Evolutionary conservation across 2,329 filamentous ascomycete species (phyloP), one percentile per base, ranked within the genome.

Genomic region (Pseudogymnoascus destructans): DNA sequence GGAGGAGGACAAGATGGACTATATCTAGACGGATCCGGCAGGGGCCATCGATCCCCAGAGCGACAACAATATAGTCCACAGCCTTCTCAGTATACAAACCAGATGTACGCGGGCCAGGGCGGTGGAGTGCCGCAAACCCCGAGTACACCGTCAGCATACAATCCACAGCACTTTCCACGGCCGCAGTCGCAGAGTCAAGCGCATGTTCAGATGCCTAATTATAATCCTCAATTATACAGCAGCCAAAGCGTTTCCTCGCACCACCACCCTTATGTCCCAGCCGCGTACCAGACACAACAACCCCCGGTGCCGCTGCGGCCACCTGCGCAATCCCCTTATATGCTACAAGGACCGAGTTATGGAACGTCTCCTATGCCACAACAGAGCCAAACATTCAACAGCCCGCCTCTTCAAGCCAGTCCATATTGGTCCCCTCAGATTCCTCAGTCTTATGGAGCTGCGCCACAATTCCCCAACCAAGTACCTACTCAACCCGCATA

Each of bases 221-320:
- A 75, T 54, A 73, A 74, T 57, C 72, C 71, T 23, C 68, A 69
- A 67, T 70, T 72, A 69, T 78, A 66, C 78, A 80, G 66, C 75
- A 79, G 61, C 74, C 79, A 62, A 73, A 77, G 61, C 77, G 77
- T 65, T 73, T 77, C 62, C 70, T 74, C 59, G 66, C 74, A 61
- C 71, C 74, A 61, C 71, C 77, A 62, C 70, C 76, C 79, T 42
- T 92, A 91, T 71, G 92, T 91, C 67, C 87, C 88, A 1, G 72
- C 73, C 32, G 67, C 69, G 38, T 70, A 73, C 23, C 73, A 76
- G 52, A 66, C 73, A 21, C 73, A 75, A 5, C 70, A 74, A 1
- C 73, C 76, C n/a, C 67, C 81, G 9, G 72, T 73, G 10, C 71
- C 71, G 35, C 72, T 72, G 6, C 72, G 73, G 6, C 70, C 71